A percentile compares a stretch with the other conserved stretches of the same genome.
Conservation (phyloP, 1,139 yeast genomes). For the Insectozyma bohioensis region DNA sequence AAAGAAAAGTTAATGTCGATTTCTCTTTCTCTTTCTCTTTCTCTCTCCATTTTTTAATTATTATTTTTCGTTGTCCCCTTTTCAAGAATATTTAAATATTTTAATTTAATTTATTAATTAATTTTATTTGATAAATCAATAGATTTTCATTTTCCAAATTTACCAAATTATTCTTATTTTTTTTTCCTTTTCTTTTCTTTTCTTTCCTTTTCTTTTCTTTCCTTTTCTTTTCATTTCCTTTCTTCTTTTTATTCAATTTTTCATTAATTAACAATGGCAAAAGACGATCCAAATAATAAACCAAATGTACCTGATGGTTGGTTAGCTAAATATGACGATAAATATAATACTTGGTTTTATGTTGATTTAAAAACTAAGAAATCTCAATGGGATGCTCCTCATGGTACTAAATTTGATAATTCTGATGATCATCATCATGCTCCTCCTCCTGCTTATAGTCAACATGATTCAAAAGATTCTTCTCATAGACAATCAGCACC, state of each 20-base stretch:
- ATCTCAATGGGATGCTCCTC: conserved; percentile 91
- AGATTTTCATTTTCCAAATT: no score
- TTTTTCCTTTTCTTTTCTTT: no score
- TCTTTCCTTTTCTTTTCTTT: no score
- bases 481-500: conserved; percentile 11
- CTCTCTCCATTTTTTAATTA: no score
- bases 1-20: no score
- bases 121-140: no score
- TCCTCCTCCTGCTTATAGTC: conserved; percentile 40
- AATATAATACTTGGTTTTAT: conserved; percentile 76
- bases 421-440: conserved; percentile 16
- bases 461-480: conserved; percentile 16
- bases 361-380: conserved; percentile 69
- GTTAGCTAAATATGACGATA: conserved; percentile 82
- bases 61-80: no score
- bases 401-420: conserved; percentile 47
- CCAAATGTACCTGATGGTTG: conserved; percentile 78
- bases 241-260: background rate
- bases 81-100: no score
- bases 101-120: no score
- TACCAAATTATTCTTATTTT: no score
- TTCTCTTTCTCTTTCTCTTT: no score
- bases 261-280: conserved; percentile 10
- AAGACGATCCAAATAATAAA: conserved; percentile 28
- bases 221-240: background rate